Base-by-base conservation (phyloP, 306 rosid species). In the Corylus americana region DNA sequence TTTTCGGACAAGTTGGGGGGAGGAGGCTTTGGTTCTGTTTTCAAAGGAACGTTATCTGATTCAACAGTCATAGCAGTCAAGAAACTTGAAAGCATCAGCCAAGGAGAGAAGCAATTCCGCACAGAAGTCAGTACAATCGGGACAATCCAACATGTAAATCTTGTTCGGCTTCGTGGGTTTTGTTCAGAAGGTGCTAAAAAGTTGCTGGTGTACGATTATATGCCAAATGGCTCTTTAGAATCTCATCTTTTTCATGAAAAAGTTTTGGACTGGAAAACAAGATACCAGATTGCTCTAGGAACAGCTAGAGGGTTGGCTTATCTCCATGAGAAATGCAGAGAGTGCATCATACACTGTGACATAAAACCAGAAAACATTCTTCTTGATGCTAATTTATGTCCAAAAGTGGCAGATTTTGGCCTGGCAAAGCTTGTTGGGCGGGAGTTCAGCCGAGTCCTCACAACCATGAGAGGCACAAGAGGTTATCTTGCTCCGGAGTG, bases 11-110 rank as follows among this genome's bases (percentile, higher is more conserved):
- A 94, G 81, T 84, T 94, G 37, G 98, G 97, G 7, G 97, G 91
- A 55, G 97, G 97, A 5, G 98, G 97, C 3, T 94, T 94, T 44
- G 97, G 98, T 78, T 91, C 89, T 4, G 93, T 92, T 39, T 94
- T 92, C 86, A 92, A 86, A 81, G 98, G 98, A 55, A 78, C 79
- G 11, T 54, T 92, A 84, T 80, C 83, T 6, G 92, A 94, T 82
- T 88, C 95, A 0, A 82, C 85, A 25, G 74, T 83, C 5, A 83
- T 94, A 39, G 98, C 92, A 44, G 98, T 94, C 84, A 94, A 92
- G 86, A 91, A 85, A 83, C 90, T 94, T 31, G 92, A 92, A 55
- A 63, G 97, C 80, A 69, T 91, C 51, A 81, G 88, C 80, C 97
- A 94, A 82, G 97, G 94, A 44, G 97, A 92, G 88, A 94, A 92